Evolutionary conservation across 441 rosid genomes (phyloP).

Genomic region (Populus hybrid): DNA sequence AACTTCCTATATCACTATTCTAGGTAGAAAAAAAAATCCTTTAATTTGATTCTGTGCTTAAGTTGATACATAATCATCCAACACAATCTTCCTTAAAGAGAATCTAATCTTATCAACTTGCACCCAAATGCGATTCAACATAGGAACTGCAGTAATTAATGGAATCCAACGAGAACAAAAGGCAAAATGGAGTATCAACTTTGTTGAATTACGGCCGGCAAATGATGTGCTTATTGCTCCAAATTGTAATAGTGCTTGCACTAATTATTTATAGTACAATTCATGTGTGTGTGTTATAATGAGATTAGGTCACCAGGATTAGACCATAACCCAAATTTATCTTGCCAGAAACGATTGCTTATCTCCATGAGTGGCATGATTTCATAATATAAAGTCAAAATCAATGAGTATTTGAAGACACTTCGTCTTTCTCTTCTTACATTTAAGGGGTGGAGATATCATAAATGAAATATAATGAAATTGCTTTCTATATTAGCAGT

Average conservation of each 20-base stretch:
- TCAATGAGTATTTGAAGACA: not conserved
- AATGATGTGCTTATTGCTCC: not conserved
- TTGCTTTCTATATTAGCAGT: too few species aligned
- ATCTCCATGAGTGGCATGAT: not conserved
- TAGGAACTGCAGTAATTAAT: not conserved
- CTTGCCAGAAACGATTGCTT: not conserved
- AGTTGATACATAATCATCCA: not conserved
- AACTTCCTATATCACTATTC: not conserved
- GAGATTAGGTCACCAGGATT: not conserved
- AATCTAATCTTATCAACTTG: not conserved
- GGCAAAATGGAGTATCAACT: not conserved
- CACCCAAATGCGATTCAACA: not conserved
- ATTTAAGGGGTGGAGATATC: too few species aligned
- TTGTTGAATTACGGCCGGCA: not conserved
- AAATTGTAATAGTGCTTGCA: not conserved
- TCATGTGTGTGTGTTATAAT: too few species aligned
- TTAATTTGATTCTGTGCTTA: not conserved
- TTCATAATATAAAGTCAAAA: not conserved
- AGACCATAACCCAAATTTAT: not conserved
- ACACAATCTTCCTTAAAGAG: not conserved
- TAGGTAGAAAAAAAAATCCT: not conserved
- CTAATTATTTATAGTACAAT: not conserved
- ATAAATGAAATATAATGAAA: too few species aligned
- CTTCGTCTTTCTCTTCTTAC: not conserved
- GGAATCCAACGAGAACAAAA: conserved; percentile 3